Evolutionary conservation across 345 rosid species (phyloP), one percentile per base, ranked within the genome.

Genomic region (Populus davidiana): DNA sequence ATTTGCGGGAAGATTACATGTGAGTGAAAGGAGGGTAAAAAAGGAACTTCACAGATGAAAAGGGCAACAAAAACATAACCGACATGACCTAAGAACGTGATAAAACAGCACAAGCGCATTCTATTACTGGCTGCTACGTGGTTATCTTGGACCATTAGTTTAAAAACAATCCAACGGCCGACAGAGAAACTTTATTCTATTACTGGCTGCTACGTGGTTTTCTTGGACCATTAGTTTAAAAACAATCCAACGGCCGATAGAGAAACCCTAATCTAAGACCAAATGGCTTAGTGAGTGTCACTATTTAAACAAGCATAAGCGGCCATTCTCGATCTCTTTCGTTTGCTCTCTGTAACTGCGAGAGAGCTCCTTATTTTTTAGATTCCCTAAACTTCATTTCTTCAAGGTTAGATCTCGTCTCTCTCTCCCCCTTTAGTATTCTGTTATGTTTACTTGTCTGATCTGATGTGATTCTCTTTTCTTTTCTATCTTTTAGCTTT

Each of bases 331-430:
- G 1, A 0, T 38, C 38, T 23, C 75, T 35, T 52, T 23, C 73
- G 56, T 18, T 47, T 39, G 70, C 78, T 56, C 36, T 33, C 64
- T 70, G 8, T 39, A 13, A 6, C 77, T 66, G 77, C 73, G 77
- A 43, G 43, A 39, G 81, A 54, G 77, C 73, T 50, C 59, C 17
- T 13, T 27, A 9, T 23, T 1, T 44, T 11, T 21, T 65, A 62
- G 1, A 5, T 25, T 39, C n/a, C n/a, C 41, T 44, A 6, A 41
- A 18, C 12, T 41, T 21, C 21, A 31, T 33, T 21, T 38, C 31
- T 62, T 35, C 5, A 25, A 79, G 82, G 82, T 79, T 23, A 31
- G 65, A 39, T 43, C 67, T 20, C 36, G 36, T 63, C 20, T 27
- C 61, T 33, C 33, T 43, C 11, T 29, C 8, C 8, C 12, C 1